A percentile compares a stretch with the other conserved stretches of the same genome.
Conservation (phyloP, 768 basidiomycete species). For the Collybia sp. region DNA sequence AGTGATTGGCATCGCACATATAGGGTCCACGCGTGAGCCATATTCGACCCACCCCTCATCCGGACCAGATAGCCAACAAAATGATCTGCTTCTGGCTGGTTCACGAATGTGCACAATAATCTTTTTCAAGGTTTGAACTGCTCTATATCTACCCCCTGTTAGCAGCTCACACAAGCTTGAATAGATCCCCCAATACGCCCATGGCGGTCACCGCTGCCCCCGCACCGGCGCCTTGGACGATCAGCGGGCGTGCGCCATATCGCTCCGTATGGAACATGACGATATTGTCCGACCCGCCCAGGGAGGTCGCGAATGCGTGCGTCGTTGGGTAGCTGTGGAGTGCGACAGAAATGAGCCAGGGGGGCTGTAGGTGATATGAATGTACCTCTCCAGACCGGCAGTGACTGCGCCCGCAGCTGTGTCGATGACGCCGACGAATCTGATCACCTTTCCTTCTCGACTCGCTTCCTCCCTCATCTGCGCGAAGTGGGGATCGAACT, state of each 20-base stretch:
- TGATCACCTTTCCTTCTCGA: slow-evolving; percentile 75
- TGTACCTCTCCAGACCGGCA: slow-evolving; percentile 87
- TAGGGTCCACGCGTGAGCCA: no score
- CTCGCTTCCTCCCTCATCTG: slow-evolving; percentile 74
- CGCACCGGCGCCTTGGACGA: slow-evolving; percentile 94
- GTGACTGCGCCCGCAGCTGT: slow-evolving; percentile 65
- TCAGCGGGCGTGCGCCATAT: slow-evolving; percentile 83
- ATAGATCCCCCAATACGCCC: slow-evolving; percentile 88
- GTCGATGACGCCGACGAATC: slow-evolving; percentile 95
- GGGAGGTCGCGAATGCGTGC: slow-evolving; percentile 94
- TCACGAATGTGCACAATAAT: no score
- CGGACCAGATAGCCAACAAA: no score
- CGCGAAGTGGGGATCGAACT: slow-evolving; percentile 78
- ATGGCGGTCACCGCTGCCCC: slow-evolving; percentile 99
- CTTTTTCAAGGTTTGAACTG: no score
- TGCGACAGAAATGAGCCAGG: slow-evolving; percentile 2
- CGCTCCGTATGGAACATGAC: slow-evolving; percentile 95
- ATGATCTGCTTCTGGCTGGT: no score
- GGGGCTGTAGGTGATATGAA: slow-evolving; percentile 4
- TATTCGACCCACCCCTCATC: no score
- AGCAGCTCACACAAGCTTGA: slow-evolving; percentile 43
- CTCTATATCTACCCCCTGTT: no score
- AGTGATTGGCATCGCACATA: no score
- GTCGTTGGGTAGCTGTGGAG: slow-evolving; percentile 70
- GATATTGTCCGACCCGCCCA: slow-evolving; percentile 97